phyloP scores from a whole-genome alignment of 2,329 filamentous ascomycete genomes.

The Ophiostoma sp. region DNA sequence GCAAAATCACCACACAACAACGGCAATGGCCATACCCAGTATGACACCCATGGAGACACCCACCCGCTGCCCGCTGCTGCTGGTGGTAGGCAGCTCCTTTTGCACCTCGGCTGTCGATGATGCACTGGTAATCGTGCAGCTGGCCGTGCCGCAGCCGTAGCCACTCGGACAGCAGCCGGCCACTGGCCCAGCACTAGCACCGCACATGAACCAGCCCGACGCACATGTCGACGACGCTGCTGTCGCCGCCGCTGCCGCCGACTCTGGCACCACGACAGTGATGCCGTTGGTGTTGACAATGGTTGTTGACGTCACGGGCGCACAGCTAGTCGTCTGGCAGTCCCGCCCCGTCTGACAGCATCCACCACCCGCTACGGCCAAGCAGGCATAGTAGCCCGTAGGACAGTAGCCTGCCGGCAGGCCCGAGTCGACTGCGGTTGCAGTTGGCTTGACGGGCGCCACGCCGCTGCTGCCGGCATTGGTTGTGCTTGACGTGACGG shows the following conservation, averaged over 20 bases:
- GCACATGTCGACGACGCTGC: constrained; percentile 55
- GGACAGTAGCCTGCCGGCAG: constrained; percentile 58
- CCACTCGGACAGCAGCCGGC: constrained; percentile 81
- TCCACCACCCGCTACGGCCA: constrained; percentile 72
- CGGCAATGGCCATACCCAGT: neutral
- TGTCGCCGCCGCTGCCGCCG: constrained; percentile 34
- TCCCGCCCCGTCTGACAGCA: constrained; percentile 86
- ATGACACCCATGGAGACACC: neutral
- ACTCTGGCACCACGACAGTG: constrained; percentile 62
- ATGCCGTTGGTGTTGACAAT: constrained; percentile 55
- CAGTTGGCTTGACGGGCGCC: constrained; percentile 46
- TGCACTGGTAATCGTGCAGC: constrained; percentile 57
- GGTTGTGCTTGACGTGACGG: constrained; percentile 28
- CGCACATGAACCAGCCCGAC: constrained; percentile 70
- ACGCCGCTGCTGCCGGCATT: constrained; percentile 33
- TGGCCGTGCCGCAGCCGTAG: constrained; percentile 66
- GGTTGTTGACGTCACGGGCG: constrained; percentile 53
- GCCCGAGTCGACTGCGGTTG: constrained; percentile 34
- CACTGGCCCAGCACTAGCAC: constrained; percentile 51
- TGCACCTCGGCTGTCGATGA: constrained; percentile 53
- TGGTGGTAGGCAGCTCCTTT: constrained; percentile 43
- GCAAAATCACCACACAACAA: neutral
- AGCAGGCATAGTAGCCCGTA: constrained; percentile 86
- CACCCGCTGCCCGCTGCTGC: constrained; percentile 6
- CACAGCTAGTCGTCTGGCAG: constrained; percentile 77